phyloP scores from a whole-genome alignment of 768 basidiomycete species.

The Tylopilus vinaceipallidus region DNA sequence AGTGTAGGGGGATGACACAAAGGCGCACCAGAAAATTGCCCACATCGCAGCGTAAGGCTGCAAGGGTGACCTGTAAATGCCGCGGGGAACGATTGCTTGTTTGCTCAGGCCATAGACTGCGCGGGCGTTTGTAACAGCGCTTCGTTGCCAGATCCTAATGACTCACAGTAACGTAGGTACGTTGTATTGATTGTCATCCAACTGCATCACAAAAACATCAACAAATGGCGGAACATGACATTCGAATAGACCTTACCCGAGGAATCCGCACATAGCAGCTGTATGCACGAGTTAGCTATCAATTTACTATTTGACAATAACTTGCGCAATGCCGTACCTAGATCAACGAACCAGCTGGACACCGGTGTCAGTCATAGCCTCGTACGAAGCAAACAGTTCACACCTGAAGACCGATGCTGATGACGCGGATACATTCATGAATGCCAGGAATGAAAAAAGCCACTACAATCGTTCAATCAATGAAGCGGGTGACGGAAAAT shows the following conservation, averaged over 20 bases:
- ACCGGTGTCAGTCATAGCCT: conserved; percentile 21
- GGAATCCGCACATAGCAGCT: conserved; percentile 63
- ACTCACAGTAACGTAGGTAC: conserved; percentile 68
- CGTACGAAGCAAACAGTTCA: not conserved
- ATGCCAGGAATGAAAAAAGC: conserved; percentile 49
- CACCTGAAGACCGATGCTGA: conserved; percentile 39
- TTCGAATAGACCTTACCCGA: conserved; percentile 26
- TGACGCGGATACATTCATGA: conserved; percentile 63
- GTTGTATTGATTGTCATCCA: conserved; percentile 72
- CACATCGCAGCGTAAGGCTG: conserved; percentile 72
- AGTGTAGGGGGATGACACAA: conserved; percentile 17
- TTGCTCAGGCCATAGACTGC: conserved; percentile 15
- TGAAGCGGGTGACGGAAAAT: conserved; percentile 14
- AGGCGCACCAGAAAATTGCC: conserved; percentile 64
- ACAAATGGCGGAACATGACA: conserved; percentile 38
- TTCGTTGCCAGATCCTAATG: not conserved
- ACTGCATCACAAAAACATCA: conserved; percentile 47
- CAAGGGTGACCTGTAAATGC: conserved; percentile 59
- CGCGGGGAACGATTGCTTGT: conserved; percentile 53
- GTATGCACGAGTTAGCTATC: not conserved
- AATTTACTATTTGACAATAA: not conserved
- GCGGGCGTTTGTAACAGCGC: conserved; percentile 32
- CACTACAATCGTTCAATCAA: conserved; percentile 18
- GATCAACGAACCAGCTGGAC: conserved; percentile 63
- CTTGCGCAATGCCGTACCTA: conserved; percentile 39